A percentile compares a stretch with the other conserved stretches of the same genome.
These are phyloP conservation scores for Elsinoe necatrix DNA, from an alignment of 2,329 filamentous ascomycete species.

Conservation along the genomic window DNA sequence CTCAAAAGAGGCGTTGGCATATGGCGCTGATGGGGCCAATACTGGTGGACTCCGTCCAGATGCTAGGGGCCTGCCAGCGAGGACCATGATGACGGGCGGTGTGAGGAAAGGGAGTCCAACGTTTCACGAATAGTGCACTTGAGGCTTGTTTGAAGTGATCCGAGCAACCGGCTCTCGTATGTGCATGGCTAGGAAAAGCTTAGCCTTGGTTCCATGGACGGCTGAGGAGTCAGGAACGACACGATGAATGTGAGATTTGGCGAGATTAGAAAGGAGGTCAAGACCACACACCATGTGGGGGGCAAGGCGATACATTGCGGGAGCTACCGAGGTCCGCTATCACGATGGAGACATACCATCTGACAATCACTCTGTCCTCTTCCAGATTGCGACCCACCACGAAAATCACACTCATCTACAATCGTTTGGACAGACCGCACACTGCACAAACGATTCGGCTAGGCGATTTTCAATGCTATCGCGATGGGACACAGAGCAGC, in stretches of 20 bases:
- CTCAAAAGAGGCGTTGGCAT: neutral
- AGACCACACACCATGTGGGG: neutral
- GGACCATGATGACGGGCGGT: neutral
- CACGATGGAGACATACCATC: neutral
- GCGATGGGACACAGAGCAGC: neutral
- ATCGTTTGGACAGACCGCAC: neutral
- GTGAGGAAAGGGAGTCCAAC: constrained; percentile 3
- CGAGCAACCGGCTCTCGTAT: neutral
- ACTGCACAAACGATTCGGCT: too few species aligned
- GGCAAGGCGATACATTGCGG: neutral
- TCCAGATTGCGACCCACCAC: neutral
- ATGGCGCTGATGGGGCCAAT: neutral
- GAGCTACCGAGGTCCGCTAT: neutral
- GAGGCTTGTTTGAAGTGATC: constrained; percentile 5
- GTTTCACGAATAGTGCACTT: neutral
- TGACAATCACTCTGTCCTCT: neutral
- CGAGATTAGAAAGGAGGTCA: constrained; percentile 3
- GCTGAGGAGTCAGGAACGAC: neutral
- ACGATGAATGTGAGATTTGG: neutral
- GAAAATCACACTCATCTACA: neutral
- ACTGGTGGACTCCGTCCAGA: neutral
- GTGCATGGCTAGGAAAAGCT: neutral
- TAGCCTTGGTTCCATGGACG: neutral
- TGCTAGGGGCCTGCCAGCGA: neutral
- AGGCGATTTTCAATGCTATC: too few species aligned